Base-by-base conservation (phyloP, 2,329 filamentous ascomycete species). In the Ascochyta pisi region DNA sequence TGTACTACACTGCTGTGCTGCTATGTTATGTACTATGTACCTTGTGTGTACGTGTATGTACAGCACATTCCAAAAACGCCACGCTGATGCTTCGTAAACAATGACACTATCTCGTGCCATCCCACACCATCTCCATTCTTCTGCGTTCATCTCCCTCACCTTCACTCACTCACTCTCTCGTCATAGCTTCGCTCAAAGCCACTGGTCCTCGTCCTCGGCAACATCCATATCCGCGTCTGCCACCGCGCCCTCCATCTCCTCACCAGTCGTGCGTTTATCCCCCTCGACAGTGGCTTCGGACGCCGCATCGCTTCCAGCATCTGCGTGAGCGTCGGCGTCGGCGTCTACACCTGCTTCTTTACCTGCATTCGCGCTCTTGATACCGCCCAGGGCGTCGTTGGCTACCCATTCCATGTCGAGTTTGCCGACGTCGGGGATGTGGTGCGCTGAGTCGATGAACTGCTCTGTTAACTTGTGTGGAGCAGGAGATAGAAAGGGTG, bases 401-500 rank as follows among this genome's bases (percentile, higher is more conserved):
- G 69, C 61, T n/a, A 83, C 81, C 90, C 90, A 94, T 1, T 83
- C 74, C 35, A 91, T 73, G 50, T 91, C 86, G 12, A 92, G 79
- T 41, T 83, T 83, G 38, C 84, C 86, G 10, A 91, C 76, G 6
- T 86, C 84, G 0, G 87, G 85, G 37, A 92, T 84, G 19, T 82
- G 77, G 39, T 82, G 81, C 41, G 80, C 80, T 42, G 83, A 71
- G n/a, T 86, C 76, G 26, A 83, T 79, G 65, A 85, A 84, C 73
- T 76, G 41, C 10, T 3, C 27, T 50, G 43, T 57, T 42, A 56
- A 50, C 19, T 19, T 12, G 15, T 29, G 26, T 4, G n/a, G 1
- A 16, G 13, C 19, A 47, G 5, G 24, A 15, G 19, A 29, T 35
- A 15, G 38, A 15, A 61, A 58, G 19, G 50, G 31, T n/a, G 10